Conservation (phyloP, 805 yeast genomes). For the Spathaspora sp. region DNA sequence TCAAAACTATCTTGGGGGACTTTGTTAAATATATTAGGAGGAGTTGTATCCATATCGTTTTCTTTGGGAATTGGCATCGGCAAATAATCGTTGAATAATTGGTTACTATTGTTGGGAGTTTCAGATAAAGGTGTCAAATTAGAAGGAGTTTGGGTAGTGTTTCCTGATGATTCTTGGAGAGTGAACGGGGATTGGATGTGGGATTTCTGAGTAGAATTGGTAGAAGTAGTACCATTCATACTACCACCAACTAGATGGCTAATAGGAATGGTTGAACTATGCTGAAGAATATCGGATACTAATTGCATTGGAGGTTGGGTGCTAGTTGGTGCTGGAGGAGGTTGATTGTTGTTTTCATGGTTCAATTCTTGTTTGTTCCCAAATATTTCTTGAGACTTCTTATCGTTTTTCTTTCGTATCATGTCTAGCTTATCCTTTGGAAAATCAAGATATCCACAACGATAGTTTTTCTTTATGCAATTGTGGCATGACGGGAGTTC, state of each 20-base stretch:
- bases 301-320: constrained; percentile 2
- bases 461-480: constrained; percentile 32
- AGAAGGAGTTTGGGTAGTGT: background rate
- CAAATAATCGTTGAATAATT: constrained; percentile 2
- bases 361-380: background rate
- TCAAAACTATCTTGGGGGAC: constrained; percentile 7
- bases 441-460: constrained; percentile 42
- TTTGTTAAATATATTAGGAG: constrained; percentile 6
- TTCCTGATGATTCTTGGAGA: background rate
- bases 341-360: background rate
- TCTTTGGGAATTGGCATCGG: constrained; percentile 9
- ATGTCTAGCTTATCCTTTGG: constrained; percentile 32
- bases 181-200: background rate
- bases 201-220: background rate
- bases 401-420: constrained; percentile 31
- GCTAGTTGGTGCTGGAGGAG: constrained; percentile 2
- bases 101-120: constrained; percentile 4
- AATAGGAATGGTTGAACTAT: constrained; percentile 1
- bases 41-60: constrained; percentile 2
- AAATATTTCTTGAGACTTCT: constrained; percentile 7
- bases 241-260: background rate
- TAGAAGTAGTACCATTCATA: background rate
- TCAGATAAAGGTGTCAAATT: constrained; percentile 7
- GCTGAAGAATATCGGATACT: constrained; percentile 1
- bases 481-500: constrained; percentile 39